Conservation (phyloP, 2,329 filamentous ascomycete genomes). For the Penicillium italicum region DNA sequence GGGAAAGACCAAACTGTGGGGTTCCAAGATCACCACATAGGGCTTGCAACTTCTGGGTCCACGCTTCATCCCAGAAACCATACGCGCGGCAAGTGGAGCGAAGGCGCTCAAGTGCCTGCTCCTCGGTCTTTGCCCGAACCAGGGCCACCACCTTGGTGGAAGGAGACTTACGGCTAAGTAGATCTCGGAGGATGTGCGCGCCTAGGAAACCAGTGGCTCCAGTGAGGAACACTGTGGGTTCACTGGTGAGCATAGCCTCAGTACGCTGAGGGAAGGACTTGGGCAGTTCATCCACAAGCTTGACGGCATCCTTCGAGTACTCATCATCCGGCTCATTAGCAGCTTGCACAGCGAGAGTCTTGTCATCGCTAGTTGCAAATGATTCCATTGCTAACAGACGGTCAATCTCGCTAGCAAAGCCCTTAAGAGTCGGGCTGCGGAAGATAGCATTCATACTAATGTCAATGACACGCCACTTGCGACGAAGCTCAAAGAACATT, state of each 20-base stretch:
- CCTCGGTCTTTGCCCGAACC: conserved; percentile 64
- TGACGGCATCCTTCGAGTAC: conserved; percentile 51
- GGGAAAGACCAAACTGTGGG: conserved; percentile 68
- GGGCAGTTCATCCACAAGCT: conserved; percentile 51
- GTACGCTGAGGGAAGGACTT: conserved; percentile 35
- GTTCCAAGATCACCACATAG: conserved; percentile 72
- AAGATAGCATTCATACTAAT: conserved; percentile 70
- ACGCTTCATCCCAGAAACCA: conserved; percentile 67
- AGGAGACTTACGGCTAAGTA: conserved; percentile 60
- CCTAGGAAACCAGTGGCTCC: conserved; percentile 90
- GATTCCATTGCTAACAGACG: conserved; percentile 47
- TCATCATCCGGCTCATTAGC: conserved; percentile 42
- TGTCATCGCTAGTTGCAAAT: conserved; percentile 42
- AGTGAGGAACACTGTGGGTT: conserved; percentile 71
- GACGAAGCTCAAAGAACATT: conserved; percentile 67
- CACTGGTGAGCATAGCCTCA: conserved; percentile 33
- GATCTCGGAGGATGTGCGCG: conserved; percentile 70
- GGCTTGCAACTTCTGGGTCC: conserved; percentile 61
- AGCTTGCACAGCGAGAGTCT: conserved; percentile 41
- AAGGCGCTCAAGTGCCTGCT: conserved; percentile 62
- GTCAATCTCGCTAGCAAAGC: conserved; percentile 56
- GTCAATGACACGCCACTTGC: conserved; percentile 60
- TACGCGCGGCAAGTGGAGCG: conserved; percentile 68
- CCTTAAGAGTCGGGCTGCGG: conserved; percentile 60
- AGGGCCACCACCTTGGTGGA: conserved; percentile 66